Base-by-base conservation (phyloP, 2,329 filamentous ascomycete species). In the Shiraia sp. region DNA sequence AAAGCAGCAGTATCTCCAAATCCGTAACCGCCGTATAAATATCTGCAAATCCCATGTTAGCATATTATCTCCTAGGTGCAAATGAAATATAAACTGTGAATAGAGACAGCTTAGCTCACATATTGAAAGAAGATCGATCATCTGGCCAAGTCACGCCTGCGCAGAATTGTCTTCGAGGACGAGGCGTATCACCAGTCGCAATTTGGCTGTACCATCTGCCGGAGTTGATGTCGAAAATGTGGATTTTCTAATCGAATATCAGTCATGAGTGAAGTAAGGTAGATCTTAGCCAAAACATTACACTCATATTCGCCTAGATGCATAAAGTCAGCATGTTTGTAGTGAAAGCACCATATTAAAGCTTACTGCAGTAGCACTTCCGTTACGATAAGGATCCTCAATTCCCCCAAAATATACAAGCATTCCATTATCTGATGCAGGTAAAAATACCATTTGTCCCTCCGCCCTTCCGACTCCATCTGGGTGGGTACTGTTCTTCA, bases 341-440 rank as follows among this genome's bases (percentile, higher is more conserved):
- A 34, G 45, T 40, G 39, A 38, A 28, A 8, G 12, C 9, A 4
- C 3, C n/a, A n/a, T 6, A 10, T 13, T 26, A 28, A 30, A 12
- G 36, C 47, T 57, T 45, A 62, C 61, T 8, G 55, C 61, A 31
- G 57, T 45, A n/a, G 71, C 66, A 3, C 72, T 78, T 6, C 76
- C 78, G 38, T 82, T 79, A 6, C 60, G 65, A 30, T 60, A 66
- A 2, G 64, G 61, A 24, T 79, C 76, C 44, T 75, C 71, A 6
- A 85, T 64, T 9, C 82, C 82, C 12, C 83, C 83, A 62, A 86
- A 79, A 53, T 84, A 83, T 1, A 84, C 69, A 19, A 86, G 67
- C 61, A 85, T 66, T 1, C 83, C 83, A 10, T 68, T 73, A 48
- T 83, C 79, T 10, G 81, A 80, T 4, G 78, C 77, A 1, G 82